Base-by-base conservation (phyloP, 148 eudicot genomes). In the Rhododendron kiyosumense region DNA sequence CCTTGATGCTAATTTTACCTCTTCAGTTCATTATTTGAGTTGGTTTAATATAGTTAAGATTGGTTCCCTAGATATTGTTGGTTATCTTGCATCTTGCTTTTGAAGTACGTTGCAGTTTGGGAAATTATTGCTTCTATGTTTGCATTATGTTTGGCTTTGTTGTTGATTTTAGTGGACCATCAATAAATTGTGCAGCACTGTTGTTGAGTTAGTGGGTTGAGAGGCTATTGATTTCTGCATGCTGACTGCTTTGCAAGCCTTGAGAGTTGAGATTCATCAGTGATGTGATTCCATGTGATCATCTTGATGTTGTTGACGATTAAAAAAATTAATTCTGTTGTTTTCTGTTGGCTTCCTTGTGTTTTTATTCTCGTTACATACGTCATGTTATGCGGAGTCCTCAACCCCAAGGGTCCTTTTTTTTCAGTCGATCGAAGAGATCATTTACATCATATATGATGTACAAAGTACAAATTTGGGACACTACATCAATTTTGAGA, bases 271-370 rank as follows among this genome's bases (percentile, higher is more conserved):
- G 34, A 45, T 46, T 14, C 38, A 49, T 79, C 28, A 49, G 3
- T 26, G 61, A 14, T 32, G 0, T 26, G 17, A 26, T 26, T 20
- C 36, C 49, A 48, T 8, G 22, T 79, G 43, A 24, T 48, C 59
- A 79, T 79, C 61, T 79, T 79, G 82, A 79, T 28, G 14, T n/a
- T 79, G 82, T 79, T 26, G 82, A 48, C 30, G 2, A 69, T 69
- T 69, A 69, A 69, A 1, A 30, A 30, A 69, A 69, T 69, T 13
- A 5, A 28, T n/a, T 67, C 5, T 67, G 28, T 13, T 24, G n/a
- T 36, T 38, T 77, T 77, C 28, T 18, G 46, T 78, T 78, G 28
- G 30, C 17, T 78, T 78, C 34, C 34, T 45, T 26, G 17, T 78
- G 54, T 24, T 78, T 78, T 12, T 41, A 24, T 8, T 78, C 12